Conservation (phyloP, 768 basidiomycete genomes). For the Trichaptum fuscoviolaceum region DNA sequence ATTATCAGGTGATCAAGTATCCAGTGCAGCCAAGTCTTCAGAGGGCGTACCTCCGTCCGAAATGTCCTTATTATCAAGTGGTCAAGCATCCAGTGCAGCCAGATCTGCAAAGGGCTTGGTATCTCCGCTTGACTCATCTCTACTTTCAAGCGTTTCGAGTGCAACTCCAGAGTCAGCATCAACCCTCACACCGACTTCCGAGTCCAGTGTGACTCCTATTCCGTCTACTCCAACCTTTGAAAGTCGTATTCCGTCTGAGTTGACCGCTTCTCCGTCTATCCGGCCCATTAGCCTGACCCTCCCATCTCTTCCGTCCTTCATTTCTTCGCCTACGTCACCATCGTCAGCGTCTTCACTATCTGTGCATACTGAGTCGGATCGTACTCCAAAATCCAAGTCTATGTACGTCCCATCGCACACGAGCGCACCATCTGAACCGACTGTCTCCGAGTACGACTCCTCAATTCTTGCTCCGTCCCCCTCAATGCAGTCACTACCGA, state of each 20-base stretch:
- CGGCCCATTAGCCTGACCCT: not conserved
- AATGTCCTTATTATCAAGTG: not conserved
- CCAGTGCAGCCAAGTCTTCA: not conserved
- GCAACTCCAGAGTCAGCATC: not conserved
- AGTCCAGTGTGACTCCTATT: not conserved
- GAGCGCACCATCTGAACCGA: conserved; percentile 28
- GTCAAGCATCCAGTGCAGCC: not conserved
- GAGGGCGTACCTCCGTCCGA: not conserved
- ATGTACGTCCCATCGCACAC: conserved; percentile 17
- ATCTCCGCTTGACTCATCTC: not conserved
- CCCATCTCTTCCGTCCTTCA: not conserved
- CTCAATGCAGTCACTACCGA: conserved; percentile 30
- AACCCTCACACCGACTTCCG: not conserved
- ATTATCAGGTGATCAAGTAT: not conserved
- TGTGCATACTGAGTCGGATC: not conserved
- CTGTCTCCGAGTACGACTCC: conserved; percentile 14
- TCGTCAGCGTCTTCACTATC: not conserved
- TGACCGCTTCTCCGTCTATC: not conserved
- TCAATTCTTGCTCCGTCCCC: conserved; percentile 28
- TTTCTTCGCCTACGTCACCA: not conserved
- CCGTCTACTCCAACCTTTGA: not conserved
- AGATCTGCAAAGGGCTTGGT: not conserved
- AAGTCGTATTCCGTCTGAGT: not conserved
- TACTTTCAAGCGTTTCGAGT: not conserved
- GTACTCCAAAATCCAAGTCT: not conserved